Conservation (phyloP, 192 early-diverging fungal species). For the Rhizoclosmatium sp. region DNA sequence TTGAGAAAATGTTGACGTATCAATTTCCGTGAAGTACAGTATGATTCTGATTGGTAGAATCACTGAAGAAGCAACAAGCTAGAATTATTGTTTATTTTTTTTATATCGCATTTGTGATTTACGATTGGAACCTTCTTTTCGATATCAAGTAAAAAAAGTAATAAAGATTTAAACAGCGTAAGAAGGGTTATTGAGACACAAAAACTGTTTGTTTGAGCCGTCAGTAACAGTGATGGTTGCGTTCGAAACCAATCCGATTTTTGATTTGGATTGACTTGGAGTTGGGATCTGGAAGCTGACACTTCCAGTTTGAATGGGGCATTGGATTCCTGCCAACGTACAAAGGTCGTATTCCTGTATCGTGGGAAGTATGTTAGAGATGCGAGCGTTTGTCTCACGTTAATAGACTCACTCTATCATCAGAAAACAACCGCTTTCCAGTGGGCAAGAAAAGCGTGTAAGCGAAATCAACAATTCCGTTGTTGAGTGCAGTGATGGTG, state of each 20-base stretch:
- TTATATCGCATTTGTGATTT: too few species aligned
- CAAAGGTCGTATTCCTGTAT: not conserved
- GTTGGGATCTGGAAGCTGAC: conserved; percentile 1
- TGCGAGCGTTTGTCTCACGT: not conserved
- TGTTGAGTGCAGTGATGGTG: not conserved
- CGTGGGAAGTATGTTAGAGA: not conserved
- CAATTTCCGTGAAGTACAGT: too few species aligned
- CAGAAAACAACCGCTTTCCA: not conserved
- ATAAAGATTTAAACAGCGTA: not conserved
- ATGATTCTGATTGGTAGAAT: too few species aligned
- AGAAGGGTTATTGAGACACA: not conserved
- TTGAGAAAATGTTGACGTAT: too few species aligned
- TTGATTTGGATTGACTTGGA: not conserved
- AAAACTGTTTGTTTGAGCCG: not conserved
- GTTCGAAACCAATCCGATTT: not conserved
- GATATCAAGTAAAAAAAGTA: not conserved
- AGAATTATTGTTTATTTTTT: too few species aligned
- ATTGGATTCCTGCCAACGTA: not conserved
- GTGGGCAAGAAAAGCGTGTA: not conserved
- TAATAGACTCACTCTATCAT: not conserved
- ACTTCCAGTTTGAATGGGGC: not conserved
- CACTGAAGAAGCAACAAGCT: too few species aligned
- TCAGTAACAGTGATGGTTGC: not conserved
- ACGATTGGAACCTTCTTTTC: too few species aligned
- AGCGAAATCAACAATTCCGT: not conserved